Conservation (phyloP, 768 basidiomycete genomes). For the Russula brevipes region DNA sequence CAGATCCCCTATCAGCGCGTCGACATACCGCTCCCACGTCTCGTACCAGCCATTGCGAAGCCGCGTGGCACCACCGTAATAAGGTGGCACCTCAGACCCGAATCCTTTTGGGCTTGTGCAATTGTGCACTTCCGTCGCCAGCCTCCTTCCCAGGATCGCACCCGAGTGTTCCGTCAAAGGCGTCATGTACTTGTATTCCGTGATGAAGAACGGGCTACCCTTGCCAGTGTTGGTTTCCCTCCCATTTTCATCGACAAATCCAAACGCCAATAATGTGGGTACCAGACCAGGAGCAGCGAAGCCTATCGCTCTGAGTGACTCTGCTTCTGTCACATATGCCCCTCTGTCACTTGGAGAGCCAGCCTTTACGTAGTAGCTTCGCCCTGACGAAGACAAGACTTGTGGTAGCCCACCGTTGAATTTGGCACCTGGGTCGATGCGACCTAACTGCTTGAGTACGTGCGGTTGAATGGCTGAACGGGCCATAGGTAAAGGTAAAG, state of each 20-base stretch:
- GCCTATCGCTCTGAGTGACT: slow-evolving; percentile 58
- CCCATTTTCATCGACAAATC: slow-evolving; percentile 32
- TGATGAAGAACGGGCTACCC: slow-evolving; percentile 60
- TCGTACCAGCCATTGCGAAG: slow-evolving; percentile 68
- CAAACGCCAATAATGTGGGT: slow-evolving; percentile 53
- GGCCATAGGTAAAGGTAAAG: slow-evolving; percentile 6
- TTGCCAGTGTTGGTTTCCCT: slow-evolving; percentile 30
- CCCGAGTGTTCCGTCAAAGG: slow-evolving; percentile 45
- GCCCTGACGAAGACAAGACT: slow-evolving; percentile 56
- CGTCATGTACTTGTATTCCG: slow-evolving; percentile 62
- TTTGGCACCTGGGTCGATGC: slow-evolving; percentile 46
- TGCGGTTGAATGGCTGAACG: slow-evolving; percentile 24
- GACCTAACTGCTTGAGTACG: slow-evolving; percentile 42
- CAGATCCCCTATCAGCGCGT: slow-evolving; percentile 55
- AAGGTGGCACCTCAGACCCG: slow-evolving; percentile 71
- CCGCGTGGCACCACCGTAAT: slow-evolving; percentile 61
- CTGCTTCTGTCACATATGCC: slow-evolving; percentile 63
- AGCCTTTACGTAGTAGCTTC: slow-evolving; percentile 56
- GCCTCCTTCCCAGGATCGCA: slow-evolving; percentile 47
- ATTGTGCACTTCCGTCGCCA: slow-evolving; percentile 64
- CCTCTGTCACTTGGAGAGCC: slow-evolving; percentile 51
- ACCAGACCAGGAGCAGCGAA: slow-evolving; percentile 61
- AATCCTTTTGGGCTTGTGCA: slow-evolving; percentile 52
- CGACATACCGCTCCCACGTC: slow-evolving; percentile 67
- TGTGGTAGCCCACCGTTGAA: slow-evolving; percentile 45